These are phyloP conservation scores for Hypoxylon sp. DNA, from an alignment of 2,329 filamentous ascomycete species.

Conservation along the genomic window DNA sequence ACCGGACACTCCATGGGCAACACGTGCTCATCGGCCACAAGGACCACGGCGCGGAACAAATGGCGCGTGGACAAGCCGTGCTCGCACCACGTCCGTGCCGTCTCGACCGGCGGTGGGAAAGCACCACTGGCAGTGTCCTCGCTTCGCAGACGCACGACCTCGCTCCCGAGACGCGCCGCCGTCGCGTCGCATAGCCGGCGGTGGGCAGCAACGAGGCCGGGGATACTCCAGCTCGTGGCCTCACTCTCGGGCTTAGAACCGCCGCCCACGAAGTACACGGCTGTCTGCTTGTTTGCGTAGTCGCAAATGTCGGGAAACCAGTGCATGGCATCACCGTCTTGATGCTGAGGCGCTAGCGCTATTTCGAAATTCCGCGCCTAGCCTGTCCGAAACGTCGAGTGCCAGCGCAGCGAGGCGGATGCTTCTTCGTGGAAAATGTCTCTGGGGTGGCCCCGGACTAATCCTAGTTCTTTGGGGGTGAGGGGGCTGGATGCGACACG, in stretches of 20 bases:
- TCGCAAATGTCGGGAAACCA: slow-evolving; percentile 27
- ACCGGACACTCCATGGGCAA: slow-evolving; percentile 27
- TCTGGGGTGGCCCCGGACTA: slow-evolving; percentile 28
- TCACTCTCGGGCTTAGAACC: slow-evolving; percentile 14
- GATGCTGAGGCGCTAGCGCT: slow-evolving; percentile 25
- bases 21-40: slow-evolving; percentile 29
- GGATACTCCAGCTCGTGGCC: slow-evolving; percentile 19
- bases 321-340: slow-evolving; percentile 14
- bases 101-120: slow-evolving; percentile 16
- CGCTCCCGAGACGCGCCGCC: slow-evolving; percentile 25
- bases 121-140: neutral
- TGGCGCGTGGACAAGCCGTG: slow-evolving; percentile 25
- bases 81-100: slow-evolving; percentile 23
- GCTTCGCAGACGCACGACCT: slow-evolving; percentile 20
- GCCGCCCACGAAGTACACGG: slow-evolving; percentile 34
- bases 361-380: slow-evolving; percentile 30
- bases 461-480: slow-evolving; percentile 25
- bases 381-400: slow-evolving; percentile 15
- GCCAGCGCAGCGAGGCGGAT: slow-evolving; percentile 10
- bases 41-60: slow-evolving; percentile 30
- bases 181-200: slow-evolving; percentile 32
- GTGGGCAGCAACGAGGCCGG: slow-evolving; percentile 23
- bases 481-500: slow-evolving; percentile 23
- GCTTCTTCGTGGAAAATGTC: slow-evolving; percentile 32
- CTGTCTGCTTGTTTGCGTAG: slow-evolving; percentile 38